Evolutionary conservation across 1,284 basidiomycete species (phyloP), one percentile per base, ranked within the genome.

Genomic region (Ganoderma lucidum): DNA sequence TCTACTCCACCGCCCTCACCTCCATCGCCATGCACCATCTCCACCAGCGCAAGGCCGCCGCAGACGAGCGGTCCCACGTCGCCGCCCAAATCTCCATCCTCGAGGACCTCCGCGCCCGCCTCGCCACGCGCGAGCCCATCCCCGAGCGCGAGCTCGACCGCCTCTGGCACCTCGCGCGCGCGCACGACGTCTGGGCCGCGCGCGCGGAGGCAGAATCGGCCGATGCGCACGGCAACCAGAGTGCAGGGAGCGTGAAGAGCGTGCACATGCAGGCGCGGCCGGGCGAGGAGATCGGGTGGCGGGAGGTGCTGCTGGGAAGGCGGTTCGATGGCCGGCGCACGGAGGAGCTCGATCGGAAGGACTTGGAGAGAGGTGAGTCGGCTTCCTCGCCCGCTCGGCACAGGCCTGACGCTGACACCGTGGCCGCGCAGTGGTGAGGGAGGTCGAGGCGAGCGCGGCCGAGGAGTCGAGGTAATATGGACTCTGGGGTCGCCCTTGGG

Each of bases 21-120:
- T 90, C 90, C 23, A 77, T 91, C 65, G 87, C 88, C 55, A 86
- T 90, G 67, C 90, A 92, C 78, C 81, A 90, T 44, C 82, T 90
- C 55, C 83, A 81, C 75, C 83, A 86, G 66, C 83, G 86, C 69
- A 85, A 83, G 60, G 75, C 75, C 2, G 82, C 83, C 60, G 84
- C 83, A 65, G 85, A 86, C 58, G 85, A 89, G 71, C 84, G 83
- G 63, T 81, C 84, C 23, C 84, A 84, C 51, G 77, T 84, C 58
- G 77, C 83, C 66, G 88, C 89, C 15, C 88, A 86, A 70, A 81
- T 87, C 63, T 86, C 88, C n/a, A 85, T 92, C 70, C 82, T 92
- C 64, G 84, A 88, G 66, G 85, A 87, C 63, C 83, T 90, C 65
- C 81, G 81, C 3, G 76, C 79, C 28, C 85, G 86, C 67, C 77